Percentiles rank a stretch among this genome's conserved stretches.
phyloP scores from a whole-genome alignment of 805 yeast species.

The Metschnikowia borealis region DNA sequence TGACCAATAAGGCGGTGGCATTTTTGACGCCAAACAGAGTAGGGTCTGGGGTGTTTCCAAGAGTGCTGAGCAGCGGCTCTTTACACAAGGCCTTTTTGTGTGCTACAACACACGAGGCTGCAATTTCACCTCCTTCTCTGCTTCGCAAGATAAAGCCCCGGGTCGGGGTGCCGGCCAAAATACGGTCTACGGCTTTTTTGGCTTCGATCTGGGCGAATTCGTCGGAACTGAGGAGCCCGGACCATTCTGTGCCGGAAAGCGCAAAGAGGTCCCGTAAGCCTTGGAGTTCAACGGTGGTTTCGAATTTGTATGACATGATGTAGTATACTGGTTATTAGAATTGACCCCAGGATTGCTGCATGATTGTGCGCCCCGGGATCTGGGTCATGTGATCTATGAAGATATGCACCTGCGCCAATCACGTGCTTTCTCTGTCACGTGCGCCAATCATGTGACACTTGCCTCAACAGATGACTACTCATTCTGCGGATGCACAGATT shows the following conservation, averaged over 20 bases:
- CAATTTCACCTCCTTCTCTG: constrained; percentile 17
- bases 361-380: background rate
- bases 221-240: constrained; percentile 17
- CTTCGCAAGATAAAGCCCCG: constrained; percentile 27
- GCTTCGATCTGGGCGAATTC: constrained; percentile 22
- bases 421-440: too few species aligned
- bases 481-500: too few species aligned
- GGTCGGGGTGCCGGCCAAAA: constrained; percentile 19
- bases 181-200: constrained; percentile 12
- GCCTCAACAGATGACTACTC: too few species aligned
- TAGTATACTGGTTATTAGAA: too few species aligned
- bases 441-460: too few species aligned
- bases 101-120: constrained; percentile 23
- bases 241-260: constrained; percentile 26
- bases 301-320: constrained; percentile 15
- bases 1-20: constrained; percentile 24
- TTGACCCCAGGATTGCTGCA: too few species aligned
- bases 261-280: constrained; percentile 19
- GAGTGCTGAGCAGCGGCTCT: constrained; percentile 22
- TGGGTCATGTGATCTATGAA: background rate
- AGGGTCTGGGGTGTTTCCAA: constrained; percentile 27
- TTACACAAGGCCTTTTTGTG: constrained; percentile 27
- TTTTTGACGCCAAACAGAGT: constrained; percentile 29
- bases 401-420: too few species aligned
- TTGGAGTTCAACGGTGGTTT: constrained; percentile 22